These are phyloP conservation scores for Penicillium nucicola DNA, from an alignment of 495 filamentous ascomycete species.

Conservation along the genomic window DNA sequence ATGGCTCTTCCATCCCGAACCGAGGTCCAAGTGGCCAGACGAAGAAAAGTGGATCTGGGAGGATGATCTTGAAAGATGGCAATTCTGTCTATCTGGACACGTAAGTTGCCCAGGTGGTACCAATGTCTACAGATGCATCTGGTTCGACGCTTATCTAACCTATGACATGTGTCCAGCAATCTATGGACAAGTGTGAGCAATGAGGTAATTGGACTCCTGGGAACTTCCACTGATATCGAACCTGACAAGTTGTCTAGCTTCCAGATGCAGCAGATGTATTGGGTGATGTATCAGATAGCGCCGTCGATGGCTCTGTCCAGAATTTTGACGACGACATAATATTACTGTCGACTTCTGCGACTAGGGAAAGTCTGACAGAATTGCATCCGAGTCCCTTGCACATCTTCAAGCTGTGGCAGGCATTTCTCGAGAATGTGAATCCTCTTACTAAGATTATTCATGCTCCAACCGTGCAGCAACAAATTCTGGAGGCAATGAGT, in stretches of 20 bases:
- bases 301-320: slow-evolving; percentile 12
- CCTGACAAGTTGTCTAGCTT: slow-evolving; percentile 29
- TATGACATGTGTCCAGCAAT: slow-evolving; percentile 23
- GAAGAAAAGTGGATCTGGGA: slow-evolving; percentile 15
- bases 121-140: not conserved
- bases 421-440: slow-evolving; percentile 64
- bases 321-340: slow-evolving; percentile 18
- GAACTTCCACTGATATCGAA: not conserved
- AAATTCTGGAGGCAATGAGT: slow-evolving; percentile 38
- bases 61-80: slow-evolving; percentile 34
- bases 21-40: not conserved
- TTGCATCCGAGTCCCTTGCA: slow-evolving; percentile 67
- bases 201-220: slow-evolving; percentile 33
- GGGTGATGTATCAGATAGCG: slow-evolving; percentile 21
- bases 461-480: slow-evolving; percentile 52
- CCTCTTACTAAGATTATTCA: slow-evolving; percentile 71
- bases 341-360: slow-evolving; percentile 19
- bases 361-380: slow-evolving; percentile 14
- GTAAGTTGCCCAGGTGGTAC: no score
- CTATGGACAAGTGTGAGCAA: slow-evolving; percentile 52
- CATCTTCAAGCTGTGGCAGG: slow-evolving; percentile 70
- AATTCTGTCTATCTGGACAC: slow-evolving; percentile 50
- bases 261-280: slow-evolving; percentile 46
- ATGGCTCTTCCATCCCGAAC: not conserved
- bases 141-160: not conserved